Evolutionary conservation across 768 basidiomycete species (phyloP).

Genomic region (Leucocoprinus leucothites): DNA sequence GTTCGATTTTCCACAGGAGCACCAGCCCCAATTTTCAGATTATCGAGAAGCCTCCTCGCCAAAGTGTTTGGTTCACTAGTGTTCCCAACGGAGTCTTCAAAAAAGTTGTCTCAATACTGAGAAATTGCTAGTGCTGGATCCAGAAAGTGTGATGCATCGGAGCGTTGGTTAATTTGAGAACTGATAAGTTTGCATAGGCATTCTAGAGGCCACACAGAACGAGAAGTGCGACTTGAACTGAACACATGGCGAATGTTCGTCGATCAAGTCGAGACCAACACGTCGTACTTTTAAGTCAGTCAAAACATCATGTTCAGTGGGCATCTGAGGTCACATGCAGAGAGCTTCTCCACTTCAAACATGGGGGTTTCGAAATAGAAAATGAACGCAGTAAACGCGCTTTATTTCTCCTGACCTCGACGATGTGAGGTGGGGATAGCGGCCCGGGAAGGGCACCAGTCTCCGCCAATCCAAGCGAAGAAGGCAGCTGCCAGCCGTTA

Average conservation of each 20-base stretch:
- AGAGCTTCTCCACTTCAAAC: not conserved
- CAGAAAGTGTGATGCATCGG: slow-evolving; percentile 41
- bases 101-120: slow-evolving; percentile 57
- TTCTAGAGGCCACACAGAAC: not conserved
- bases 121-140: slow-evolving; percentile 46
- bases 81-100: slow-evolving; percentile 50
- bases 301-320: not conserved
- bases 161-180: slow-evolving; percentile 18
- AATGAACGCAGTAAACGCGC: not conserved
- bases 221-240: not conserved
- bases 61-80: slow-evolving; percentile 37
- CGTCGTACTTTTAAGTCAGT: not conserved
- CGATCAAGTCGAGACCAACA: not conserved
- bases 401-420: not conserved
- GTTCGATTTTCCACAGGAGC: slow-evolving; percentile 45
- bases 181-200: slow-evolving; percentile 2
- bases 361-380: not conserved
- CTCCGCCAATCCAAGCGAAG: not conserved
- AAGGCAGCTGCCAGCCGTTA: not conserved
- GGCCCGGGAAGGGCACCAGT: not conserved
- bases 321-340: not conserved
- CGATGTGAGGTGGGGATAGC: not conserved
- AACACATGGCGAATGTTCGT: not conserved
- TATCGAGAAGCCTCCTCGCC: slow-evolving; percentile 41
- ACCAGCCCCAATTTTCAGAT: slow-evolving; percentile 42